phyloP scores from a whole-genome alignment of 2,329 filamentous ascomycete species.

The Hysterium pulicare region DNA sequence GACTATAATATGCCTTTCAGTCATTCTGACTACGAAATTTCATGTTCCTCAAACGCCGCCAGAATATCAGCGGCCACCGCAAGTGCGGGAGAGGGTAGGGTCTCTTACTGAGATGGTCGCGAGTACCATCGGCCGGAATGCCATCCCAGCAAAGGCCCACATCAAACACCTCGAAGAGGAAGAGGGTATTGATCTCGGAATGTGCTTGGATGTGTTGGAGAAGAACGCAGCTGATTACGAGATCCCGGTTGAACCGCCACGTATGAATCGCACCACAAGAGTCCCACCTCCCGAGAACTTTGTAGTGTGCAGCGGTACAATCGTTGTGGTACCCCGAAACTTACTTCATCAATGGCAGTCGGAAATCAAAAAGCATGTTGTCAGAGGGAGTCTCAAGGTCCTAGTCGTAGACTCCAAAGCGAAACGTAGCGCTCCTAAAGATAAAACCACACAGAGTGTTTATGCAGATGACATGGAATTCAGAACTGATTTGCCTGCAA shows the following conservation, averaged over 20 bases:
- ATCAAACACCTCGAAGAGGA: conserved; percentile 52
- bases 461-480: conserved; percentile 20
- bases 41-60: conserved; percentile 66
- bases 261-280: conserved; percentile 42
- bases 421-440: conserved; percentile 19
- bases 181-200: conserved; percentile 45
- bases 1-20: conserved; percentile 74
- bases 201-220: conserved; percentile 24
- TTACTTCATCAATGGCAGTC: conserved; percentile 78
- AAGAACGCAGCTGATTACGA: conserved; percentile 39
- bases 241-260: conserved; percentile 37
- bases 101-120: conserved; percentile 75
- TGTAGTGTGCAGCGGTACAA: conserved; percentile 63
- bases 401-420: conserved; percentile 54
- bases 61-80: conserved; percentile 49
- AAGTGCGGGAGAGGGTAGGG: conserved; percentile 50
- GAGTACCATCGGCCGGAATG: conserved; percentile 61
- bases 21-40: conserved; percentile 70
- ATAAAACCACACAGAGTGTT: conserved; percentile 7
- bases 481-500: conserved; percentile 54
- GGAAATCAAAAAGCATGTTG: conserved; percentile 76
- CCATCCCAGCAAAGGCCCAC: conserved; percentile 67
- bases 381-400: conserved; percentile 56
- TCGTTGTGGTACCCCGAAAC: conserved; percentile 81
- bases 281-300: conserved; percentile 49